phyloP scores from a whole-genome alignment of 1,139 yeast species.

The Taphrina deformans region DNA sequence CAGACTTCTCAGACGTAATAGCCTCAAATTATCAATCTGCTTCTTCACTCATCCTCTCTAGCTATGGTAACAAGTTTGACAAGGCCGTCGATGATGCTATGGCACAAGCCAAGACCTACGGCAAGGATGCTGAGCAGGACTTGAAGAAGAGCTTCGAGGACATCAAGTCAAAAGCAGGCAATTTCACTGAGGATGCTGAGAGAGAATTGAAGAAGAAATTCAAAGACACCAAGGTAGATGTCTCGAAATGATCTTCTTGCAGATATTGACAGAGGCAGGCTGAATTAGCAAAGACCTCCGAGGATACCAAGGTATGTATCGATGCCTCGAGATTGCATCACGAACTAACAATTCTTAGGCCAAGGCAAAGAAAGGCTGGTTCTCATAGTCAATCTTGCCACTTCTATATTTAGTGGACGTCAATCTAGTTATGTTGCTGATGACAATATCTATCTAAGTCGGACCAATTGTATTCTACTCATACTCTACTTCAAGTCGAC shows the following conservation, averaged over 20 bases:
- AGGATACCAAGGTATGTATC: constrained; percentile 1
- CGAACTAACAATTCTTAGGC: constrained; percentile 1
- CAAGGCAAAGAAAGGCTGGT: constrained; percentile 17
- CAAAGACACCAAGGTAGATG: constrained; percentile 13
- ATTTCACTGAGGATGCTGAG: constrained; percentile 18
- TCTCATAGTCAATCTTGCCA: background rate
- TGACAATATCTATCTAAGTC: background rate
- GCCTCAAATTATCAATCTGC: background rate
- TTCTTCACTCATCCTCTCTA: background rate
- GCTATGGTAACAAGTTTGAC: constrained; percentile 30
- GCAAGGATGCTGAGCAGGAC: constrained; percentile 30
- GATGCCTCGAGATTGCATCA: too few relatives aligned
- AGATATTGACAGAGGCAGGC: background rate
- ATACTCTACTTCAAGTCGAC: background rate
- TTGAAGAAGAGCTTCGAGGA: constrained; percentile 29
- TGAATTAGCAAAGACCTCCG: constrained; percentile 11
- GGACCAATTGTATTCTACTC: background rate
- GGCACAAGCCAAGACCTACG: constrained; percentile 28
- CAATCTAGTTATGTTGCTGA: background rate
- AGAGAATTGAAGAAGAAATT: constrained; percentile 28
- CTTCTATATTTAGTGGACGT: background rate
- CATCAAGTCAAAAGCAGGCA: constrained; percentile 26
- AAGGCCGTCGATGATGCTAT: constrained; percentile 31
- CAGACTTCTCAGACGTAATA: constrained; percentile 18
- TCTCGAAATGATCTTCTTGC: background rate